Percentiles rank a stretch among this genome's conserved stretches.
Conservation (phyloP, 108 stramenopile species). For the Phaeodactylum tricornutum region DNA sequence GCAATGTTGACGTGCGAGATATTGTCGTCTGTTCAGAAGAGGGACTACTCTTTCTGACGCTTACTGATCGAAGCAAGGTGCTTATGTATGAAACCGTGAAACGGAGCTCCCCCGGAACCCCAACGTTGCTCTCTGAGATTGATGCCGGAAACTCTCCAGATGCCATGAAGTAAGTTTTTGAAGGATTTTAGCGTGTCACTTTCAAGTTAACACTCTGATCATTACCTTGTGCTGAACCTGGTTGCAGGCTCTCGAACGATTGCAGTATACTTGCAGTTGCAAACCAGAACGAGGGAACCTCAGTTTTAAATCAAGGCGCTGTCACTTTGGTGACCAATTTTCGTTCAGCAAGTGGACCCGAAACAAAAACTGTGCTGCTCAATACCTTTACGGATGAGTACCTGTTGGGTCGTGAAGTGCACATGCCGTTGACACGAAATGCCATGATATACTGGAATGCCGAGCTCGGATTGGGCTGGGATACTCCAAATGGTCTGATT, state of each 20-base stretch:
- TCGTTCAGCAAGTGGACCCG: not conserved
- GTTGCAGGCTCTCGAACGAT: constrained; percentile 10
- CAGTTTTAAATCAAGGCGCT: constrained; percentile 9
- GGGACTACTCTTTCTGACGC: constrained; percentile 17
- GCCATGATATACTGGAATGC: constrained; percentile 33
- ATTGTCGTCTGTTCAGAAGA: constrained; percentile 18
- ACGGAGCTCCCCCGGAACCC: not conserved
- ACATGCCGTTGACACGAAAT: constrained; percentile 26
- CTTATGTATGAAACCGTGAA: constrained; percentile 17
- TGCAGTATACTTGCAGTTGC: constrained; percentile 35
- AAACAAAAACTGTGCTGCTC: not conserved
- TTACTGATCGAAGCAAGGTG: constrained; percentile 15
- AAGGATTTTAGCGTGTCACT: too few species aligned
- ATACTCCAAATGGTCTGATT: not conserved
- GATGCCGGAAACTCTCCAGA: constrained; percentile 31
- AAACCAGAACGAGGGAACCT: constrained; percentile 33
- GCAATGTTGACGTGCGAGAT: constrained; percentile 9
- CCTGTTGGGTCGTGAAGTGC: constrained; percentile 17
- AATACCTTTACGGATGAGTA: constrained; percentile 25
- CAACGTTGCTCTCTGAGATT: not conserved
- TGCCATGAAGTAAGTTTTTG: too few species aligned
- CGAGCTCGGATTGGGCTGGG: constrained; percentile 5
- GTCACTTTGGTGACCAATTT: constrained; percentile 15
- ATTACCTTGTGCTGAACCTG: too few species aligned
- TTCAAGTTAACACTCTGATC: too few species aligned